phyloP scores from a whole-genome alignment of 2,329 filamentous ascomycete species.

The Epichloe elymi region DNA sequence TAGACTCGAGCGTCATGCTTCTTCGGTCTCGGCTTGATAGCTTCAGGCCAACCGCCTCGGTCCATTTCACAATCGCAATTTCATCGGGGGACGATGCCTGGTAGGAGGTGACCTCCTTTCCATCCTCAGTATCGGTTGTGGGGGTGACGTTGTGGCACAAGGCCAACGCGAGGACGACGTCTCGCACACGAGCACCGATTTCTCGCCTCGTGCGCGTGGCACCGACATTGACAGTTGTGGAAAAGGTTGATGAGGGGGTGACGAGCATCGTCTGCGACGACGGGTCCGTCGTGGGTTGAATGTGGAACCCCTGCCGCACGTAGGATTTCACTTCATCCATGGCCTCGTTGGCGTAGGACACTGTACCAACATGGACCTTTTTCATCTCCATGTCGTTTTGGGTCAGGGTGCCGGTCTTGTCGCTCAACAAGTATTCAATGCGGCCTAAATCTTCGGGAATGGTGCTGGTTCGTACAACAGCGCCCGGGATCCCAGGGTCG shows the following conservation, averaged over 20 bases:
- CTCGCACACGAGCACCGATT: slow-evolving; percentile 83
- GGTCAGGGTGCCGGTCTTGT: slow-evolving; percentile 96
- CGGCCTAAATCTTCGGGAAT: slow-evolving; percentile 93
- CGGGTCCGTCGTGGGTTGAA: slow-evolving; percentile 31
- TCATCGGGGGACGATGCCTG: slow-evolving; percentile 97
- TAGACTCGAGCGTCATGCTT: slow-evolving; percentile 69
- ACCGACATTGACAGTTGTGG: slow-evolving; percentile 43
- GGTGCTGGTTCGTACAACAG: slow-evolving; percentile 89
- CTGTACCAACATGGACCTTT: slow-evolving; percentile 95
- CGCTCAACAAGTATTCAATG: slow-evolving; percentile 90
- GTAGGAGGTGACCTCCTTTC: slow-evolving; percentile 66
- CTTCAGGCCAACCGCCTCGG: slow-evolving; percentile 78
- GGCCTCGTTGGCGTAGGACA: slow-evolving; percentile 94
- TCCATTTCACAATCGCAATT: slow-evolving; percentile 95
- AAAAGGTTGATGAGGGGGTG: slow-evolving; percentile 62
- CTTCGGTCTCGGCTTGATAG: slow-evolving; percentile 77
- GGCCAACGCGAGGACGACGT: slow-evolving; percentile 82
- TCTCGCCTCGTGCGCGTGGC: slow-evolving; percentile 80
- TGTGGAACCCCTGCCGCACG: slow-evolving; percentile 68
- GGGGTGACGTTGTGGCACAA: slow-evolving; percentile 97
- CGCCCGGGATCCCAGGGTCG: slow-evolving; percentile 78
- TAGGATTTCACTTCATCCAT: slow-evolving; percentile 95
- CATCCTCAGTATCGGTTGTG: slow-evolving; percentile 62
- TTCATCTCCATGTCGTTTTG: slow-evolving; percentile 99
- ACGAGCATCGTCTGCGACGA: slow-evolving; percentile 41